Evolutionary conservation across 352 stramenopile species (phyloP).

Genomic region (Poterioochromonas sp.): DNA sequence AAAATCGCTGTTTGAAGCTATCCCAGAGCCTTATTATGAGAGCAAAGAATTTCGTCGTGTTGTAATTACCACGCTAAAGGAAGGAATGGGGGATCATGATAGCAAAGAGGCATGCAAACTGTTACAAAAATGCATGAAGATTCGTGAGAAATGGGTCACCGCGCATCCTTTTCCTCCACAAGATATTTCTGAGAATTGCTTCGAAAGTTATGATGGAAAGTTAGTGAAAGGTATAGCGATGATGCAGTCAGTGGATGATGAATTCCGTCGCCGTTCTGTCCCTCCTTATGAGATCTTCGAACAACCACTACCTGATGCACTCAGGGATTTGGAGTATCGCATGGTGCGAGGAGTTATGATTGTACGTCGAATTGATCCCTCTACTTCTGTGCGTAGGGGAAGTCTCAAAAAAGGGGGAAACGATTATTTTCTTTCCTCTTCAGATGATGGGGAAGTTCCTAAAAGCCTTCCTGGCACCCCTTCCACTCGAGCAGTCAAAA

Average conservation of each 20-base stretch:
- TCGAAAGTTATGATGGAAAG: neutral
- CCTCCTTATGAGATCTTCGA: slow-evolving; percentile 48
- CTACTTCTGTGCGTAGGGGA: neutral
- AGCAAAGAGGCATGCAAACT: slow-evolving; percentile 63
- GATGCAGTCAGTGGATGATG: neutral
- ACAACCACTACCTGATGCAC: slow-evolving; percentile 48
- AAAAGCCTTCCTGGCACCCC: neutral
- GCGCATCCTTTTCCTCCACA: slow-evolving; percentile 29
- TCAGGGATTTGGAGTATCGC: neutral
- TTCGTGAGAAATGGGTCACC: slow-evolving; percentile 62
- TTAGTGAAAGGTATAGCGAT: neutral
- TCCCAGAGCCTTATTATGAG: slow-evolving; percentile 65
- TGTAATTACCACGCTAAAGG: slow-evolving; percentile 54
- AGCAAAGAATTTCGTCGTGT: slow-evolving; percentile 61
- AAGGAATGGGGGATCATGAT: slow-evolving; percentile 60
- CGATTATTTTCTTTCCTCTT: neutral
- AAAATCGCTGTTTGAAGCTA: slow-evolving; percentile 57
- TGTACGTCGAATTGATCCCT: too few relatives aligned
- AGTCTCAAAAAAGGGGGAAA: neutral
- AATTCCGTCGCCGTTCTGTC: slow-evolving; percentile 37
- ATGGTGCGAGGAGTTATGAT: neutral
- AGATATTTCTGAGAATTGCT: neutral
- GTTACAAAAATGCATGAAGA: slow-evolving; percentile 55
- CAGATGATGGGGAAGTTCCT: neutral
- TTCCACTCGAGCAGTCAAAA: too few relatives aligned